Evolutionary conservation across 495 filamentous ascomycete species (phyloP).

Genomic region (Xylaria intraflava): DNA sequence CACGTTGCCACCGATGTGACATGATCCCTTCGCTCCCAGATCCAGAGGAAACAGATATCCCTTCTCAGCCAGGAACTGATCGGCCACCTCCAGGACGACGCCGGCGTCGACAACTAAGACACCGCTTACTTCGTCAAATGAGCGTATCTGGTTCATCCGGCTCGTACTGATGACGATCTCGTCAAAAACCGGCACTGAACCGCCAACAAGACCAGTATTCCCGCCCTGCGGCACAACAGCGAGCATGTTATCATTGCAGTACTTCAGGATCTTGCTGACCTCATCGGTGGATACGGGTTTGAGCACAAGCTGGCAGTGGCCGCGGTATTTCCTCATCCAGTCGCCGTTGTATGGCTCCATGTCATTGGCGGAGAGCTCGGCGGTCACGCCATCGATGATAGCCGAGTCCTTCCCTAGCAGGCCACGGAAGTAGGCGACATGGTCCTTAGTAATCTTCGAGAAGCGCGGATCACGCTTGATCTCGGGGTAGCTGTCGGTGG

Average conservation of each 20-base stretch:
- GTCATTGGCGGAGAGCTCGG: constrained; percentile 61
- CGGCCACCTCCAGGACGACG: constrained; percentile 80
- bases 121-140: constrained; percentile 89
- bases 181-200: constrained; percentile 92
- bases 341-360: constrained; percentile 91
- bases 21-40: constrained; percentile 93
- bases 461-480: constrained; percentile 74
- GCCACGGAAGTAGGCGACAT: constrained; percentile 72
- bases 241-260: constrained; percentile 86
- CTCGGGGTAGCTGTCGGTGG: constrained; percentile 77
- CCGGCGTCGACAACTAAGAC: constrained; percentile 85
- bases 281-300: constrained; percentile 78
- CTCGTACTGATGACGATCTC: constrained; percentile 90
- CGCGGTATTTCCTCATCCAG: constrained; percentile 99
- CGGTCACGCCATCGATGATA: constrained; percentile 74
- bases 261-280: constrained; percentile 78
- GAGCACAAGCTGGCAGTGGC: constrained; percentile 77
- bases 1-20: constrained; percentile 98
- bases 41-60: constrained; percentile 89
- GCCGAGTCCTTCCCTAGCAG: constrained; percentile 70
- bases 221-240: constrained; percentile 98
- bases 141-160: constrained; percentile 82
- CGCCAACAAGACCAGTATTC: constrained; percentile 91
- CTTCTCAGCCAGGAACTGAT: constrained; percentile 71
- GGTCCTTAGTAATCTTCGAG: constrained; percentile 58